These are phyloP conservation scores for Morella rubra DNA, from an alignment of 306 rosid genomes.

Conservation along the genomic window DNA sequence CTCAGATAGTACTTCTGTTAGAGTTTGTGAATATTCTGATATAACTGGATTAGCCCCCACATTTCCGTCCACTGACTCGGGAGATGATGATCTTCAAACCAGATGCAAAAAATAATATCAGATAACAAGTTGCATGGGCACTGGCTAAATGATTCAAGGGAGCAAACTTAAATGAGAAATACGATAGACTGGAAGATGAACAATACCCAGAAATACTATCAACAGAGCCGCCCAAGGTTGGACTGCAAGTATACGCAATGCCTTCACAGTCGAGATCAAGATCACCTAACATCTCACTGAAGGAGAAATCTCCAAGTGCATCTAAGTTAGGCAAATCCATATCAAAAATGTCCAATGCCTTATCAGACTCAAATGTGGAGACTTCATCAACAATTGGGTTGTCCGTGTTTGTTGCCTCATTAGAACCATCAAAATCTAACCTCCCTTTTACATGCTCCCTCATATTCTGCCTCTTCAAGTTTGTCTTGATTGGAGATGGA, in stretches of 20 bases:
- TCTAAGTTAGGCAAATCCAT: conserved; percentile 60
- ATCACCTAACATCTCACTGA: conserved; percentile 62
- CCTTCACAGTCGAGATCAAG: conserved; percentile 57
- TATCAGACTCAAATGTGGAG: conserved; percentile 50
- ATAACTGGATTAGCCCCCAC: conserved; percentile 36
- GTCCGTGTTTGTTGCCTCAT: conserved; percentile 33
- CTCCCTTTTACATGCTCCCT: conserved; percentile 76
- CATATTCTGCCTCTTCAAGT: conserved; percentile 42
- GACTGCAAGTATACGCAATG: conserved; percentile 46
- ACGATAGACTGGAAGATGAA: conserved; percentile 25
- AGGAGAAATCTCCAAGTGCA: conserved; percentile 64
- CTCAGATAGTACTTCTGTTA: conserved; percentile 51
- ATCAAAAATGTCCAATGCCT: conserved; percentile 49
- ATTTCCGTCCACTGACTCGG: conserved; percentile 37
- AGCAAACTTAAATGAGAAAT: background rate
- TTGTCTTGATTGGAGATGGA: conserved; percentile 50
- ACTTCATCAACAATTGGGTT: conserved; percentile 35
- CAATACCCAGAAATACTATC: conserved; percentile 61
- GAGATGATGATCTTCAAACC: conserved; percentile 44
- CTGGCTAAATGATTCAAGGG: background rate
- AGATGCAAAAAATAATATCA: conserved; percentile 15
- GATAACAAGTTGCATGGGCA: conserved; percentile 15
- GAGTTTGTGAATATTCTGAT: conserved; percentile 58
- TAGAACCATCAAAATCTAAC: conserved; percentile 65
- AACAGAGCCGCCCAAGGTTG: conserved; percentile 33